A percentile compares a stretch with the other conserved stretches of the same genome.
Conservation (phyloP, 1,284 basidiomycete species). For the Rugiboletus extremiorientalis region DNA sequence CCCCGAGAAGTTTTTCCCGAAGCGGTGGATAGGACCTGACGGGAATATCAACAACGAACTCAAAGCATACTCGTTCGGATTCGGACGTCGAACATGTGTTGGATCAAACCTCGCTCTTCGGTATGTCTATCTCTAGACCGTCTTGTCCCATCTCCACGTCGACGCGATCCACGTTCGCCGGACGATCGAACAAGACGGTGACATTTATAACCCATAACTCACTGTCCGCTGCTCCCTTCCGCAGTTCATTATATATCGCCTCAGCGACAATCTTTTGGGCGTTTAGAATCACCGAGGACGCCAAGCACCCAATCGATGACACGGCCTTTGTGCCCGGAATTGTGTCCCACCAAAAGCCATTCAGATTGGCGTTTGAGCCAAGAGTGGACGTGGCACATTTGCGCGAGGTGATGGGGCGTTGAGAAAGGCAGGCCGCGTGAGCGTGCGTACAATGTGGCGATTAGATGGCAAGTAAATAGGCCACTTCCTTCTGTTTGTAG, state of each 20-base stretch:
- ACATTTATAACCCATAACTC: neutral
- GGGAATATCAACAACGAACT: slow-evolving; percentile 50
- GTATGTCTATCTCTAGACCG: slow-evolving; percentile 7
- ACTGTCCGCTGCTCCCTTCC: no score
- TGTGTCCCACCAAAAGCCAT: slow-evolving; percentile 56
- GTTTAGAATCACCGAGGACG: slow-evolving; percentile 50
- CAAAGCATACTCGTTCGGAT: slow-evolving; percentile 57
- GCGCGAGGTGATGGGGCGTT: slow-evolving; percentile 10
- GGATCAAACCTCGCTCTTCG: slow-evolving; percentile 55
- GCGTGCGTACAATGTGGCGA: no score
- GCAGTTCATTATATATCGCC: slow-evolving; percentile 58
- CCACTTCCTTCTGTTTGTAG: no score
- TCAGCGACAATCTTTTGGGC: slow-evolving; percentile 61
- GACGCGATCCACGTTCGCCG: neutral
- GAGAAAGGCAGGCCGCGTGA: no score
- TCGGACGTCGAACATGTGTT: slow-evolving; percentile 60
- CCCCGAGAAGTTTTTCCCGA: slow-evolving; percentile 57
- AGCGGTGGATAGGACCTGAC: slow-evolving; percentile 54
- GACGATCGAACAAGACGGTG: no score
- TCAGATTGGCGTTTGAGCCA: slow-evolving; percentile 51
- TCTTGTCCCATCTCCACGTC: neutral
- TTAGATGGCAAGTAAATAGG: no score
- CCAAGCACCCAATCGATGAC: slow-evolving; percentile 51
- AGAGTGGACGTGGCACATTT: slow-evolving; percentile 22
- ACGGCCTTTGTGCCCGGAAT: slow-evolving; percentile 56